Conservation (phyloP, 169 alveolate species). For the Cryptosporidium bovis region DNA sequence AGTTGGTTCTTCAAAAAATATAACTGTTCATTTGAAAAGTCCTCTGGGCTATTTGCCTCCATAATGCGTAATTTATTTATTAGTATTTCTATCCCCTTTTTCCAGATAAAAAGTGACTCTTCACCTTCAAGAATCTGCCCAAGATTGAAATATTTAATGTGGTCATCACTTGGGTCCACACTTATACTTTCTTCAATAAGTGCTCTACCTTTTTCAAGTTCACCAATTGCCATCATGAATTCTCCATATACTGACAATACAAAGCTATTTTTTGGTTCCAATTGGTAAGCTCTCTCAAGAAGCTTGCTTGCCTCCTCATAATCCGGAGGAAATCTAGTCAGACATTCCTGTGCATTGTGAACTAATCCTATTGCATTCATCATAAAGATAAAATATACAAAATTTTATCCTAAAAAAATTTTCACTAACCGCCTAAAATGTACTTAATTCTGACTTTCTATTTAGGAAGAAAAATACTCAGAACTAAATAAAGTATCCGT, state of each 20-base stretch:
- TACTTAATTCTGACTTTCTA: no score
- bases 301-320: constrained; percentile 34
- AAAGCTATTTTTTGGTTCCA: constrained; percentile 52
- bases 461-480: no score
- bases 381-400: background rate
- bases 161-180: constrained; percentile 37
- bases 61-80: background rate
- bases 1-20: constrained; percentile 16
- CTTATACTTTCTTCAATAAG: constrained; percentile 30
- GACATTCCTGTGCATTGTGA: constrained; percentile 21
- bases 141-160: constrained; percentile 47
- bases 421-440: no score
- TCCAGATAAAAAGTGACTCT: constrained; percentile 48
- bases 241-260: constrained; percentile 55
- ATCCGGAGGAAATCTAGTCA: constrained; percentile 54
- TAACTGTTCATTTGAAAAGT: constrained; percentile 4
- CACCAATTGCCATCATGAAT: constrained; percentile 33
- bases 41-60: background rate
- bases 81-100: constrained; percentile 33
- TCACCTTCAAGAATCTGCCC: constrained; percentile 70
- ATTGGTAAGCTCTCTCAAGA: constrained; percentile 6
- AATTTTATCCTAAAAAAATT: background rate
- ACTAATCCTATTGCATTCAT: constrained; percentile 33
- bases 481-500: background rate
- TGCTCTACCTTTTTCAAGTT: constrained; percentile 13